Conservation (phyloP, 139 green algal species). For the Dunaliella primolecta region DNA sequence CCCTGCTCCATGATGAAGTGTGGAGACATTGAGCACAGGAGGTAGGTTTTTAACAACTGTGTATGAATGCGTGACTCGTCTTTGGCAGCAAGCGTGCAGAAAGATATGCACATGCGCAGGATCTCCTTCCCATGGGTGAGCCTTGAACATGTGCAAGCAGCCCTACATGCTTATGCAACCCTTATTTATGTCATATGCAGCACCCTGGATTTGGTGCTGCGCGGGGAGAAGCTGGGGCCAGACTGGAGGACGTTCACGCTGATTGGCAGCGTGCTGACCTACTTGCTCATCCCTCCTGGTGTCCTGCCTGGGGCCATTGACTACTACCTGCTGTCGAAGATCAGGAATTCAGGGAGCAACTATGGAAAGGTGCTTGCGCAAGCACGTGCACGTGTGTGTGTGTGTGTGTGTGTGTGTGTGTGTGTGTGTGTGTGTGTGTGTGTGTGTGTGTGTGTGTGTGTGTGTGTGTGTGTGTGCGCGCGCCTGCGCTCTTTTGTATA, state of each 20-base stretch:
- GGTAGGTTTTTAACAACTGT: conserved; percentile 40
- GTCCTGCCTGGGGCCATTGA: conserved; percentile 77
- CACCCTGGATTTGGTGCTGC: conserved; percentile 80
- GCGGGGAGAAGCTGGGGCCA: conserved; percentile 66
- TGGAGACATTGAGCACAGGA: conserved; percentile 81
- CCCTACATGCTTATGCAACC: neutral
- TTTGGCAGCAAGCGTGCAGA: neutral
- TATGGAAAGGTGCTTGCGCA: conserved; percentile 27
- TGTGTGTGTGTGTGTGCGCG: neutral
- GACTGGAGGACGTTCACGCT: conserved; percentile 59
- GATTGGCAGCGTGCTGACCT: conserved; percentile 42
- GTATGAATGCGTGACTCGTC: neutral
- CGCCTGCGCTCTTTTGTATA: neutral
- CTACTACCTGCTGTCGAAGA: conserved; percentile 70
- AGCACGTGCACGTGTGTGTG: neutral
- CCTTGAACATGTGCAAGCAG: neutral
- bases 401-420: neutral
- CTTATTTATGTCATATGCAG: too few species aligned
- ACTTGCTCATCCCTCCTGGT: conserved; percentile 70
- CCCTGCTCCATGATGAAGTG: conserved; percentile 84
- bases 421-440: neutral
- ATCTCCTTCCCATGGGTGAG: neutral
- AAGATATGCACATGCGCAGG: too few species aligned
- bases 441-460: neutral
- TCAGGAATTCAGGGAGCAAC: conserved; percentile 39